phyloP scores from a whole-genome alignment of 176 grass and related monocot genomes.

The Sorghum bicolor region DNA sequence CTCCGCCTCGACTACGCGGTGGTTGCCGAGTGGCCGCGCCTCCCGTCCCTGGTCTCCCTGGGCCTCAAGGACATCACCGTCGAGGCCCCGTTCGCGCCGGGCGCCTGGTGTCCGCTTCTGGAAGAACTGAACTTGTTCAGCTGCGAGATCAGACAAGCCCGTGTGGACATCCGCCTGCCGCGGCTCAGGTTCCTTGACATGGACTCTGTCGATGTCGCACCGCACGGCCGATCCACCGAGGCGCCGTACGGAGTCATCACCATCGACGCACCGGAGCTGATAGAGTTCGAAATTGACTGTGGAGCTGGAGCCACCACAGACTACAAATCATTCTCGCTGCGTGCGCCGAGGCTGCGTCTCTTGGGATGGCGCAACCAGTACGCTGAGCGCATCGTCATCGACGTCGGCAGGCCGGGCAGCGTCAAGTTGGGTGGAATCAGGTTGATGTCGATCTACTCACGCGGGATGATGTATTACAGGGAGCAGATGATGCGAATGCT shows the following conservation, averaged over 20 bases:
- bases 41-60: background rate
- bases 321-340: slow-evolving; percentile 5
- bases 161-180: background rate
- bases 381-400: background rate
- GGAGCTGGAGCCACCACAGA: background rate
- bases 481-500: slow-evolving; percentile 22
- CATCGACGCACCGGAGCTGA: background rate
- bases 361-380: background rate
- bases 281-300: background rate
- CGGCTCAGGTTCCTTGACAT: background rate
- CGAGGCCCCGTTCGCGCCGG: background rate
- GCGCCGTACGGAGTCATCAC: background rate
- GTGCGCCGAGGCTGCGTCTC: background rate
- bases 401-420: slow-evolving; percentile 1
- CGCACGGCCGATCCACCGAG: background rate
- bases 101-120: background rate
- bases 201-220: background rate
- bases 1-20: background rate
- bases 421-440: background rate
- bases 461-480: background rate
- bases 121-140: background rate
- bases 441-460: background rate
- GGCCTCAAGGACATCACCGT: background rate
- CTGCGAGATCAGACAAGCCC: background rate
- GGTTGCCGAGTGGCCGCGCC: background rate